Conservation (phyloP, 805 yeast genomes). For the Barnettozyma vustinii region DNA sequence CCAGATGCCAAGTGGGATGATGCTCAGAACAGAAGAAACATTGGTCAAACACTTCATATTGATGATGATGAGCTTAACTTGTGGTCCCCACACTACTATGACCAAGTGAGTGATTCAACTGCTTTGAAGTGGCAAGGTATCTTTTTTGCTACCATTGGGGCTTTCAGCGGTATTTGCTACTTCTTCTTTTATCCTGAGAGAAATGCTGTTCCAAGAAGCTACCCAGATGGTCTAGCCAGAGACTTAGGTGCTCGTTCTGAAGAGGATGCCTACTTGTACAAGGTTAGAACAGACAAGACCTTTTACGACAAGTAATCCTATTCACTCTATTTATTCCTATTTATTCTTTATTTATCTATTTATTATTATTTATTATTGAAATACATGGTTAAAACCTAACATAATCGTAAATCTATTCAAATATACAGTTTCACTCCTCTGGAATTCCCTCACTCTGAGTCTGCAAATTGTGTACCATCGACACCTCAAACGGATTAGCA, state of each 20-base stretch:
- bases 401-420: background rate
- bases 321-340: slow-evolving; percentile 1
- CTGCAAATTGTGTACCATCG: slow-evolving; percentile 17
- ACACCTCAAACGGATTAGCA: slow-evolving; percentile 24
- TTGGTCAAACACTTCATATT: slow-evolving; percentile 64
- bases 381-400: background rate
- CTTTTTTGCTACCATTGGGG: slow-evolving; percentile 47
- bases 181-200: slow-evolving; percentile 53
- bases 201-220: slow-evolving; percentile 72
- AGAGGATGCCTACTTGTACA: slow-evolving; percentile 33
- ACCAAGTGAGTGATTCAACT: slow-evolving; percentile 49
- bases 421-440: background rate
- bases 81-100: slow-evolving; percentile 82
- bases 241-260: slow-evolving; percentile 61
- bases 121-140: slow-evolving; percentile 55
- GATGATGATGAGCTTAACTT: slow-evolving; percentile 71
- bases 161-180: slow-evolving; percentile 40
- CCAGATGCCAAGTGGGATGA: slow-evolving; percentile 76
- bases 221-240: slow-evolving; percentile 72
- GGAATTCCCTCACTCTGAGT: slow-evolving; percentile 1
- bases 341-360: slow-evolving; percentile 1
- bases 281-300: slow-evolving; percentile 38
- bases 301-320: slow-evolving; percentile 7
- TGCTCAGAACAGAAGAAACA: slow-evolving; percentile 74
- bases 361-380: background rate